phyloP scores from a whole-genome alignment of 139 green algal genomes.

The Chlorella sp. region DNA sequence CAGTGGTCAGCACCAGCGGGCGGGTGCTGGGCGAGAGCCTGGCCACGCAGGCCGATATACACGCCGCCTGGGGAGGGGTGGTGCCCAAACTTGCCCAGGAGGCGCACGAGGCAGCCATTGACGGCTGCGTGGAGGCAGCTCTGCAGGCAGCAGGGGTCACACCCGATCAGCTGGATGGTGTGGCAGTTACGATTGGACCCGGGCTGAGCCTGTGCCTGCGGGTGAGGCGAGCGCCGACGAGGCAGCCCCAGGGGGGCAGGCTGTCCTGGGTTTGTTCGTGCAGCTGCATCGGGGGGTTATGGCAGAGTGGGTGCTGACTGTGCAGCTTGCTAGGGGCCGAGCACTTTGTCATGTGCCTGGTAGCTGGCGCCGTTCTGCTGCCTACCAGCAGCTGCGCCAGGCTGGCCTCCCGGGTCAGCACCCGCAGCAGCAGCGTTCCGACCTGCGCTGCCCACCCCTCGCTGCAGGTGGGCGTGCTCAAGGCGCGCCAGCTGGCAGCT shows the following conservation, averaged over 20 bases:
- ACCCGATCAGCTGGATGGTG: slow-evolving; percentile 67
- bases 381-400: neutral
- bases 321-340: neutral
- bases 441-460: neutral
- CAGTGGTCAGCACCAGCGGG: slow-evolving; percentile 82
- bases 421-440: neutral
- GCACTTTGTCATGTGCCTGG: neutral
- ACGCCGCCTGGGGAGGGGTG: slow-evolving; percentile 93
- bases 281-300: no score
- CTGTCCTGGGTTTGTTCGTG: no score
- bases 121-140: slow-evolving; percentile 79
- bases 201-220: slow-evolving; percentile 93
- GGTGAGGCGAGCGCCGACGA: slow-evolving; percentile 40
- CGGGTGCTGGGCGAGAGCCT: slow-evolving; percentile 82
- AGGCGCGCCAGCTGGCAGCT: slow-evolving; percentile 81
- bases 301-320: neutral
- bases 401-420: no score
- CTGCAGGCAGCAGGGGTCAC: slow-evolving; percentile 66
- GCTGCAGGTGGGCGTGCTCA: slow-evolving; percentile 87
- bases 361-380: neutral
- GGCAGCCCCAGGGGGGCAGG: no score
- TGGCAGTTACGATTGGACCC: slow-evolving; percentile 96
- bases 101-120: slow-evolving; percentile 93
- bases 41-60: slow-evolving; percentile 88
- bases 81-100: slow-evolving; percentile 92